Evolutionary conservation across 2,329 filamentous ascomycete species (phyloP), one percentile per base, ranked within the genome.

Genomic region (Zopfia rhizophila): DNA sequence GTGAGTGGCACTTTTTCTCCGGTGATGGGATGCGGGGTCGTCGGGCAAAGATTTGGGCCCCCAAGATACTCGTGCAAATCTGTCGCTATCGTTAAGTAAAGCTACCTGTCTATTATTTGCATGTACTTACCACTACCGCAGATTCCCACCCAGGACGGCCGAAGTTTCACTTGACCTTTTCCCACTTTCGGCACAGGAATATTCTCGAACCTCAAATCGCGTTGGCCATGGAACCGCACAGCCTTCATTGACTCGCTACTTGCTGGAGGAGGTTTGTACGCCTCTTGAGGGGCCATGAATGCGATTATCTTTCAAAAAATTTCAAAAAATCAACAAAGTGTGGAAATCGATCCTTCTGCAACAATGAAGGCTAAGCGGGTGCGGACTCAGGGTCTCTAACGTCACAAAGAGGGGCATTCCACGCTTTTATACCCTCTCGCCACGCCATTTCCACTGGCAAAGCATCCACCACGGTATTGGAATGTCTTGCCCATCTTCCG

Each of bases 21-120:
- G 3, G 79, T 83, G 48, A 82, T 78, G 0, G 79, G 78, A 64
- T 82, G 80, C 3, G 79, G 78, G n/a, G 72, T 75, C 1, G 74
- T 75, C 0, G 79, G 80, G 51, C 77, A 79, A 17, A 79, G 63
- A 42, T 71, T 77, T n/a, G 75, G 70, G 4, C 77, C 77, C 41
- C 74, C 74, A 12, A 77, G 63, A 49, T 76, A 79, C 52, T 79
- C 77, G 51, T 79, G 77, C n/a, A 79, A 62, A 51, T 74, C 70
- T 72, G 32, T 16, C 21, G 24, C 27, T 23, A 4, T 16, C 33
- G 28, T 33, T 51, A 16, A 23, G n/a, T 27, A 21, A 35, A 14
- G n/a, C 16, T 27, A 11, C 12, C n/a, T 6, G 12, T 3, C 10
- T 17, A 13, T 28, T 12, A 6, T 35, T 12, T 11, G 18, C 3